A percentile compares a stretch with the other conserved stretches of the same genome.
Conservation (phyloP, 2,329 filamentous ascomycete genomes). For the Ceratocystis harringtonii region DNA sequence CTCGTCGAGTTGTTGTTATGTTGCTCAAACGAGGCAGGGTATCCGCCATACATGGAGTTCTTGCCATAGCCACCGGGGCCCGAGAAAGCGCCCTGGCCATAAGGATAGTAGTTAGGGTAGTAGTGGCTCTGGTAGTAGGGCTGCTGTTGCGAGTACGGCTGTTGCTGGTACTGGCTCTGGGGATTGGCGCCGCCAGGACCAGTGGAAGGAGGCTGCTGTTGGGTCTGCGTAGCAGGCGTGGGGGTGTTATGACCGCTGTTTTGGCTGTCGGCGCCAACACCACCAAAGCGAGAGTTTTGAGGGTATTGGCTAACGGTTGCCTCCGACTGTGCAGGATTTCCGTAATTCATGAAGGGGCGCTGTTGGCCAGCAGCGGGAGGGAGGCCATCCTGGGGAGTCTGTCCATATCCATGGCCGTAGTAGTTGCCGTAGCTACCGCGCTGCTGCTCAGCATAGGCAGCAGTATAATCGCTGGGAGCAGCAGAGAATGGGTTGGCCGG, state of each 20-base stretch:
- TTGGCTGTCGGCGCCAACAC: constrained; percentile 51
- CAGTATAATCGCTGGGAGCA: constrained; percentile 63
- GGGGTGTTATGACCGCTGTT: constrained; percentile 85
- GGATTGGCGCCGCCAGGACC: constrained; percentile 21
- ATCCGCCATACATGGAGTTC: constrained; percentile 40
- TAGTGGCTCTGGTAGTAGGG: constrained; percentile 49
- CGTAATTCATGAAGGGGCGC: constrained; percentile 63
- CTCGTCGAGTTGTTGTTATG: constrained; percentile 37
- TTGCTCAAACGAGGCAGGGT: constrained; percentile 39
- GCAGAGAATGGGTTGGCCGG: constrained; percentile 55
- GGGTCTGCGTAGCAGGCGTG: constrained; percentile 52
- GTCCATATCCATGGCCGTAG: constrained; percentile 39
- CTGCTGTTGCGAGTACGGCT: constrained; percentile 30
- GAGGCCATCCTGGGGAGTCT: constrained; percentile 59
- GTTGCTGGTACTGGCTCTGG: constrained; percentile 40
- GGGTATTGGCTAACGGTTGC: constrained; percentile 51
- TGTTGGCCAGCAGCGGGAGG: constrained; percentile 23
- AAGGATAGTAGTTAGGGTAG: constrained; percentile 46
- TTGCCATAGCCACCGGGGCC: constrained; percentile 36
- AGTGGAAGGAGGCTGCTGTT: constrained; percentile 30
- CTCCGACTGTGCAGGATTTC: constrained; percentile 43
- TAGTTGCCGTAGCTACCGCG: constrained; percentile 59
- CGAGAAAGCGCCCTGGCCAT: constrained; percentile 33
- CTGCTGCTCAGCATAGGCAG: constrained; percentile 69
- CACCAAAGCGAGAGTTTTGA: constrained; percentile 51